Percentiles rank a stretch among this genome's conserved stretches.
Conservation (phyloP, 805 yeast genomes). For the Starmera pachycereana region DNA sequence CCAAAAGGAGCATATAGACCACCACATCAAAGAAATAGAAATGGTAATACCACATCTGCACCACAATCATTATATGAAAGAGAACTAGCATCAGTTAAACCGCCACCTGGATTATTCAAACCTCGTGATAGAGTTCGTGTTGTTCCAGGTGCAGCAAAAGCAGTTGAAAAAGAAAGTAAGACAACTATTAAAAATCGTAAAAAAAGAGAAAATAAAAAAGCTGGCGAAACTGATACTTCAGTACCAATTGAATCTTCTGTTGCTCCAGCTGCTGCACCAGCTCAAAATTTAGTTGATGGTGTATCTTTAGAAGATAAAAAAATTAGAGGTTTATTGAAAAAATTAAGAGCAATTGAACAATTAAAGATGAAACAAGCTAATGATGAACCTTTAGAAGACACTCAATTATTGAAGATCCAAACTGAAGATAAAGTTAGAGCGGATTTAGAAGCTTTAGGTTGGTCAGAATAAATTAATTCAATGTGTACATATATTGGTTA, state of each 20-base stretch:
- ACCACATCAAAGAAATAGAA: constrained; percentile 81
- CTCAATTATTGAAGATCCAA: constrained; percentile 81
- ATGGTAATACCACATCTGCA: constrained; percentile 21
- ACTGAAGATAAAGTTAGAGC: constrained; percentile 75
- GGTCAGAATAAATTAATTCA: constrained; percentile 28
- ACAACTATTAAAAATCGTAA: constrained; percentile 65
- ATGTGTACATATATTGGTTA: no score
- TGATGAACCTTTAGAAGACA: constrained; percentile 84
- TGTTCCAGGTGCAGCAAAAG: constrained; percentile 51
- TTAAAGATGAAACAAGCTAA: constrained; percentile 75
- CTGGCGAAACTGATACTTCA: constrained; percentile 11
- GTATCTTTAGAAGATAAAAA: constrained; percentile 84
- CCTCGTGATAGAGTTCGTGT: constrained; percentile 28
- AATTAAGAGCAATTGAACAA: constrained; percentile 89
- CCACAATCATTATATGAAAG: constrained; percentile 46
- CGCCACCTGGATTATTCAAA: constrained; percentile 15
- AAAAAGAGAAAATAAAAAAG: constrained; percentile 57
- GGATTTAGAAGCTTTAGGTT: constrained; percentile 72
- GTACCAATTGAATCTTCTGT: constrained; percentile 1
- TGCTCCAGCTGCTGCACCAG: constrained; percentile 3
- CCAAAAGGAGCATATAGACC: constrained; percentile 93
- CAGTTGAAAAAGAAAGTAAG: constrained; percentile 39
- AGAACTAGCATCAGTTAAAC: constrained; percentile 29
- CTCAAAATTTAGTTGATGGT: constrained; percentile 37
- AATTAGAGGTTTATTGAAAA: constrained; percentile 81